Evolutionary conservation across 192 early-diverging fungal species (phyloP).

Genomic region (Coemansia sp.): DNA sequence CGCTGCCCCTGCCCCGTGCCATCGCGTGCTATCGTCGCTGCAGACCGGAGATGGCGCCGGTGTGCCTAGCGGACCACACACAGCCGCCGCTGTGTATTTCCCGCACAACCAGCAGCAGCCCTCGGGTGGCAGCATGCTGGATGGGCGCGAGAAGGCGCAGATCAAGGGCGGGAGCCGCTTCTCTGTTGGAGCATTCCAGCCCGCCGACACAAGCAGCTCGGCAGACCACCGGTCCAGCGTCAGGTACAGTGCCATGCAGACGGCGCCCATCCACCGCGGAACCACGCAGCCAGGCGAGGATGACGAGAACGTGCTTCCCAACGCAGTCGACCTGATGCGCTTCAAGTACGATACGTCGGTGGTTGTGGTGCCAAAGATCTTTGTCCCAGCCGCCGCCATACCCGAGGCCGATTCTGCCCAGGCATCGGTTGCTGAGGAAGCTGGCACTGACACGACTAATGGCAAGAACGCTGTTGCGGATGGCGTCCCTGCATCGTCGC

Average conservation of each 20-base stretch:
- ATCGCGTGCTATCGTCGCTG: conserved; percentile 17
- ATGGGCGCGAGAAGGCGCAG: conserved; percentile 21
- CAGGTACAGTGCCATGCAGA: conserved; percentile 21
- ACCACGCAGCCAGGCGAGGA: conserved; percentile 14
- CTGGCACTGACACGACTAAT: not conserved
- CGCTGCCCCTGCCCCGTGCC: not conserved
- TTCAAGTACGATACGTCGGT: conserved; percentile 32
- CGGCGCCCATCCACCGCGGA: conserved; percentile 12
- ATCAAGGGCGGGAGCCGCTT: conserved; percentile 27
- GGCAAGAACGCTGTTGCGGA: too few relatives aligned
- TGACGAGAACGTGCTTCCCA: conserved; percentile 23
- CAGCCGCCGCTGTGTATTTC: conserved; percentile 33
- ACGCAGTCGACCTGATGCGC: conserved; percentile 46
- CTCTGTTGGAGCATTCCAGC: conserved; percentile 38
- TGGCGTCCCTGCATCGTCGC: too few relatives aligned
- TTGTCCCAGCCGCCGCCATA: conserved; percentile 4
- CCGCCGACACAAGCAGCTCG: not conserved
- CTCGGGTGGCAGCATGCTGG: conserved; percentile 15
- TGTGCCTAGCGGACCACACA: conserved; percentile 3
- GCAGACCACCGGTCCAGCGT: not conserved
- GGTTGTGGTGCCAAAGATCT: conserved; percentile 44
- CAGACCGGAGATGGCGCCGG: not conserved
- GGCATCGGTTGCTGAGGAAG: not conserved
- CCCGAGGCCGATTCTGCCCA: not conserved
- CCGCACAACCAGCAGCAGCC: conserved; percentile 16